Conservation (phyloP, 495 filamentous ascomycete genomes). For the Pyrenopolyporus hunteri region DNA sequence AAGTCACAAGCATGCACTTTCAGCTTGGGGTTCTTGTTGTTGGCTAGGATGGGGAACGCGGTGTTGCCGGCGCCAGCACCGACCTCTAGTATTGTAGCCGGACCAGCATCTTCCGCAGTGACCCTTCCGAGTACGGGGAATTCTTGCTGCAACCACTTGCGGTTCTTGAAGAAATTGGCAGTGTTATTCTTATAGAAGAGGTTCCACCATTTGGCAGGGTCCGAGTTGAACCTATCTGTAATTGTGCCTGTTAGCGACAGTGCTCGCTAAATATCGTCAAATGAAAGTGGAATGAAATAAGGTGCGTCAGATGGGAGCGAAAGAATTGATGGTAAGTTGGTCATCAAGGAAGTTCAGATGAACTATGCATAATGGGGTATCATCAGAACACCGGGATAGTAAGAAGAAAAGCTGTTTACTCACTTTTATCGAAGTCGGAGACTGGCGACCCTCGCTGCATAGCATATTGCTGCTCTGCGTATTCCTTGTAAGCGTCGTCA, state of each 20-base stretch:
- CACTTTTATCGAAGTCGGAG: slow-evolving; percentile 81
- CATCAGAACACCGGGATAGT: slow-evolving; percentile 54
- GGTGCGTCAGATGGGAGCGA: slow-evolving; percentile 67
- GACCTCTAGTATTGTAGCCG: slow-evolving; percentile 77
- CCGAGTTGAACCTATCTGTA: slow-evolving; percentile 76
- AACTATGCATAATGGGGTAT: slow-evolving; percentile 65
- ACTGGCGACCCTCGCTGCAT: slow-evolving; percentile 84
- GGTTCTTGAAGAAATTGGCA: slow-evolving; percentile 96
- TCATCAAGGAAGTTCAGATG: slow-evolving; percentile 64
- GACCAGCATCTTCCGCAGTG: slow-evolving; percentile 65
- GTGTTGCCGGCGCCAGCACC: slow-evolving; percentile 97
- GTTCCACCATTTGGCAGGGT: slow-evolving; percentile 96
- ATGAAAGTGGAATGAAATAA: slow-evolving; percentile 9
- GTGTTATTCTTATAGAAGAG: slow-evolving; percentile 95
- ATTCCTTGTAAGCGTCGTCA: slow-evolving; percentile 80
- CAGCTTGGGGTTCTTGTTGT: slow-evolving; percentile 79
- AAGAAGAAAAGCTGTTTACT: slow-evolving; percentile 37
- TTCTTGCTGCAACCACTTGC: slow-evolving; percentile 95
- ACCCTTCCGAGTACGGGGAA: slow-evolving; percentile 82
- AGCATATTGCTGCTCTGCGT: slow-evolving; percentile 78
- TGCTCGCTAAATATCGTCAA: not conserved
- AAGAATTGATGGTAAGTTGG: slow-evolving; percentile 60
- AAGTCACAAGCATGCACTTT: slow-evolving; percentile 93
- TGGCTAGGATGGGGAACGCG: slow-evolving; percentile 82
- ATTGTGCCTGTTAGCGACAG: slow-evolving; percentile 42